Percentiles rank a stretch among this genome's conserved stretches.
Evolutionary conservation across 306 rosid species (phyloP).

Genomic region (Prunus mira): DNA sequence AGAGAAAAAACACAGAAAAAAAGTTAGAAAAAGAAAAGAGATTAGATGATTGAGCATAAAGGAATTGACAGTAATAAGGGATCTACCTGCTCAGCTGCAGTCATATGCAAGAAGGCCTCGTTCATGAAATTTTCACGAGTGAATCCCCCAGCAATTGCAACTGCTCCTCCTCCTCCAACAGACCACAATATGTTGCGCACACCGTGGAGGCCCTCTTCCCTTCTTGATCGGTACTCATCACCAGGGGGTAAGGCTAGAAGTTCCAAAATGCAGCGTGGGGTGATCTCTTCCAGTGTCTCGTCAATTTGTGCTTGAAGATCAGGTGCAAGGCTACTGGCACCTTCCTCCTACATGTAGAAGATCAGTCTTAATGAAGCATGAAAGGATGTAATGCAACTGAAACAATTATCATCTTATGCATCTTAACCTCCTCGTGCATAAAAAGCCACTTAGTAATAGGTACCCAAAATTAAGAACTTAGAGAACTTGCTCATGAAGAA

Average conservation of each 20-base stretch:
- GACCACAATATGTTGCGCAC: constrained; percentile 92
- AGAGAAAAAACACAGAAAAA: not conserved
- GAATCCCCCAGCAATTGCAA: constrained; percentile 87
- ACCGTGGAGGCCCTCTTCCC: constrained; percentile 93
- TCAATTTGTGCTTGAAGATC: constrained; percentile 92
- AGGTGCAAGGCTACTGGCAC: constrained; percentile 92
- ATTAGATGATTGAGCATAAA: not conserved
- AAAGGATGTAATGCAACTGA: not conserved
- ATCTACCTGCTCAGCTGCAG: constrained; percentile 88
- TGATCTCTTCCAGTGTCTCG: constrained; percentile 91
- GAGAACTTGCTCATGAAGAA: not conserved
- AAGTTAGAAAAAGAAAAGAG: not conserved
- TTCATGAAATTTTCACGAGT: constrained; percentile 89
- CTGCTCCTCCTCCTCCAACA: constrained; percentile 99
- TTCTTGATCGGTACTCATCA: constrained; percentile 51
- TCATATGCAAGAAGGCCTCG: constrained; percentile 78
- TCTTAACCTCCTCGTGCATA: not conserved
- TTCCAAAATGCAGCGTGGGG: constrained; percentile 87
- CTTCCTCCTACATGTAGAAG: constrained; percentile 68
- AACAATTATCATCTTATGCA: not conserved
- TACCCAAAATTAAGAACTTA: not conserved
- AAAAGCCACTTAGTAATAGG: not conserved
- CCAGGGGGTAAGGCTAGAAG: constrained; percentile 74
- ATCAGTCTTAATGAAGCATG: not conserved
- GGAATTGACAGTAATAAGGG: constrained; percentile 8